phyloP scores from a whole-genome alignment of 1,139 yeast species.

The Suhomyces ambrosiae region DNA sequence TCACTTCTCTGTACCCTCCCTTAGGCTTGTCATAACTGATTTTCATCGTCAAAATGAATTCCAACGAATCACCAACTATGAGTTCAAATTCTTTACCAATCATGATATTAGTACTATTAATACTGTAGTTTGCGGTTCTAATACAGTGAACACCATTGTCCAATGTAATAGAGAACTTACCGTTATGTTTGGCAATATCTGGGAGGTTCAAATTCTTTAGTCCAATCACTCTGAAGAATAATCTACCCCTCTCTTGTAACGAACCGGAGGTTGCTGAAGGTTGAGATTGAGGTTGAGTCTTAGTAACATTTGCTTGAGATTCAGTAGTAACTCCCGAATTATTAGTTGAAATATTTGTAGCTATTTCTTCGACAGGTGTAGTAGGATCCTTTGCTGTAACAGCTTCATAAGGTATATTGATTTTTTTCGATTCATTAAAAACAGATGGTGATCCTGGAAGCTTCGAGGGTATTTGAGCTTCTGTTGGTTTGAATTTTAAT shows the following conservation, averaged over 20 bases:
- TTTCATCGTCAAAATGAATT: conserved; percentile 75
- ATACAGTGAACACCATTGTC: conserved; percentile 92
- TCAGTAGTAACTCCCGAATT: conserved; percentile 22
- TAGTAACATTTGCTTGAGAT: conserved; percentile 7
- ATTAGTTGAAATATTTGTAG: conserved; percentile 32
- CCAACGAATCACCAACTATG: conserved; percentile 64
- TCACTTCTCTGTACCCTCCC: conserved; percentile 58
- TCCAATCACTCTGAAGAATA: conserved; percentile 68
- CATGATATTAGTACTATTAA: conserved; percentile 43
- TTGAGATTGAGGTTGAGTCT: conserved; percentile 4
- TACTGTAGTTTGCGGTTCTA: conserved; percentile 63
- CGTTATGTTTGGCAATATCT: conserved; percentile 54
- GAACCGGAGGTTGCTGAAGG: conserved; percentile 4
- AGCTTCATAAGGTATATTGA: not conserved
- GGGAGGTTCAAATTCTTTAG: conserved; percentile 62
- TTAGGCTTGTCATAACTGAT: conserved; percentile 58
- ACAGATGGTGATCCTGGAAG: conserved; percentile 1
- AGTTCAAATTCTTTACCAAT: conserved; percentile 86
- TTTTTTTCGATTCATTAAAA: conserved; percentile 2
- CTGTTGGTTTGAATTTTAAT: conserved; percentile 6
- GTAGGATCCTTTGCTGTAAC: conserved; percentile 3
- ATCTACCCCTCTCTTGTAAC: conserved; percentile 64
- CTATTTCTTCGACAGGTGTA: conserved; percentile 9
- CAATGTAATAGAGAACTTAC: conserved; percentile 68
- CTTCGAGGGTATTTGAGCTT: not conserved